Percentiles rank a stretch among this genome's conserved stretches.
These are phyloP conservation scores for Caryopteris hybrid DNA, from an alignment of 305 asterid genomes.

Conservation along the genomic window DNA sequence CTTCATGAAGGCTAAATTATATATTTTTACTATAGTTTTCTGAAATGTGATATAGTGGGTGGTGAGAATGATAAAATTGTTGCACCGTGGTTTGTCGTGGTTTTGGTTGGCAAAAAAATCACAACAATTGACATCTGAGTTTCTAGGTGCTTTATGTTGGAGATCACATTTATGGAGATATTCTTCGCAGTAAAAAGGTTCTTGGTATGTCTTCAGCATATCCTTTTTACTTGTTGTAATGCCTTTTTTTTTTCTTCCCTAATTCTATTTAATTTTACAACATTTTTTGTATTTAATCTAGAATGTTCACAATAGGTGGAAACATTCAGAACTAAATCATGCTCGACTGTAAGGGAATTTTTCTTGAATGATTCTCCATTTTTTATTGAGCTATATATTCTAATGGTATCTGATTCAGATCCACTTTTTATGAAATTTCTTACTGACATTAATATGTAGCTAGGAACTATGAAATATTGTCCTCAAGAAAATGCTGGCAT, in stretches of 20 bases:
- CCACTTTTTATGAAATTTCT: not conserved
- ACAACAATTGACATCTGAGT: constrained; percentile 9
- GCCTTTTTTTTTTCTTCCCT: not conserved
- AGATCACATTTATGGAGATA: constrained; percentile 98
- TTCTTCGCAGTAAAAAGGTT: constrained; percentile 92
- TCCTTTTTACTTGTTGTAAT: not conserved
- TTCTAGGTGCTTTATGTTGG: constrained; percentile 95
- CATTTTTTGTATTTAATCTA: constrained; percentile 2
- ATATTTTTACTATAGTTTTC: not conserved
- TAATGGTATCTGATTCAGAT: not conserved
- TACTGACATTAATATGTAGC: constrained; percentile 1
- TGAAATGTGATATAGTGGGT: not conserved
- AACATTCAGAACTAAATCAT: not conserved
- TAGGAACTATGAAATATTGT: constrained; percentile 7
- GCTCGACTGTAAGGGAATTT: not conserved
- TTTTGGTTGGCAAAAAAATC: constrained; percentile 15
- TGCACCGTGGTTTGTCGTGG: constrained; percentile 6
- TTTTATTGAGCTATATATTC: not conserved
- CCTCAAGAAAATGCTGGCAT: constrained; percentile 7
- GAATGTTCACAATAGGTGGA: constrained; percentile 7
- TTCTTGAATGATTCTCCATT: not conserved
- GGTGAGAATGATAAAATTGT: not conserved
- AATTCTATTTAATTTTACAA: not conserved
- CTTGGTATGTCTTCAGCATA: constrained; percentile 54
- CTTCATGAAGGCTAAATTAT: not conserved